Conservation (phyloP, 2,329 filamentous ascomycete genomes). For the Phaeosphaeriaceae sp. region DNA sequence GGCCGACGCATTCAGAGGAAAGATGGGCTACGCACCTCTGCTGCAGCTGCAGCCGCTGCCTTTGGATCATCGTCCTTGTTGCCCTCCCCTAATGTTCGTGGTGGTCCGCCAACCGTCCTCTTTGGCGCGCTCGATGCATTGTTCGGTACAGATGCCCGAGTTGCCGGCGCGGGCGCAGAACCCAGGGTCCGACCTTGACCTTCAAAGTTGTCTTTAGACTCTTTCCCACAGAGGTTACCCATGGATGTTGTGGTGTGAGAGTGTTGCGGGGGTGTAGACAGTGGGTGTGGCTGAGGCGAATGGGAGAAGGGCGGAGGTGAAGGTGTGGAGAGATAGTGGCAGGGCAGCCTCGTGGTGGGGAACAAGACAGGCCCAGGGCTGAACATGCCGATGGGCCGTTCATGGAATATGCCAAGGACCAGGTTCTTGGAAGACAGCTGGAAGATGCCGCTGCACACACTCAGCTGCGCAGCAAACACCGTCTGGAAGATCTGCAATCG, state of each 20-base stretch:
- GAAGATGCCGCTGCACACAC: neutral
- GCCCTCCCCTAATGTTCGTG: constrained; percentile 68
- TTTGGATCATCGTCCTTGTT: constrained; percentile 65
- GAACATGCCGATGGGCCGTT: constrained; percentile 5
- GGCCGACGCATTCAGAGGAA: neutral
- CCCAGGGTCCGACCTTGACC: constrained; percentile 76
- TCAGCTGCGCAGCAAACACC: neutral
- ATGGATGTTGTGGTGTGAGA: constrained; percentile 56
- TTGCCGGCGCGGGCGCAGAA: constrained; percentile 58
- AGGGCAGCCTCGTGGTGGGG: constrained; percentile 30
- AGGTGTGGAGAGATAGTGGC: constrained; percentile 13
- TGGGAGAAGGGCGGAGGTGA: constrained; percentile 28
- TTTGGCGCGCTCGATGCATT: constrained; percentile 27
- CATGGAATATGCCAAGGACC: constrained; percentile 29
- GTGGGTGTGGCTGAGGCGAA: constrained; percentile 18
- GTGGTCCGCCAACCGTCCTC: constrained; percentile 56
- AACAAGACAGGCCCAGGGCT: constrained; percentile 2
- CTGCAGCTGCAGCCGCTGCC: constrained; percentile 77
- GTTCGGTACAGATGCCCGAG: constrained; percentile 48
- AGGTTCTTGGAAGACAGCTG: constrained; percentile 17
- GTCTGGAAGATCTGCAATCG: neutral
- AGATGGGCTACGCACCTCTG: constrained; percentile 69
- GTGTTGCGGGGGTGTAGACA: neutral
- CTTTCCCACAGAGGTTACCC: constrained; percentile 86
- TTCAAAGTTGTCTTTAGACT: constrained; percentile 66